Evolutionary conservation across 1,284 basidiomycete species (phyloP), one percentile per base, ranked within the genome.

Genomic region (Coriolopsis trogii): DNA sequence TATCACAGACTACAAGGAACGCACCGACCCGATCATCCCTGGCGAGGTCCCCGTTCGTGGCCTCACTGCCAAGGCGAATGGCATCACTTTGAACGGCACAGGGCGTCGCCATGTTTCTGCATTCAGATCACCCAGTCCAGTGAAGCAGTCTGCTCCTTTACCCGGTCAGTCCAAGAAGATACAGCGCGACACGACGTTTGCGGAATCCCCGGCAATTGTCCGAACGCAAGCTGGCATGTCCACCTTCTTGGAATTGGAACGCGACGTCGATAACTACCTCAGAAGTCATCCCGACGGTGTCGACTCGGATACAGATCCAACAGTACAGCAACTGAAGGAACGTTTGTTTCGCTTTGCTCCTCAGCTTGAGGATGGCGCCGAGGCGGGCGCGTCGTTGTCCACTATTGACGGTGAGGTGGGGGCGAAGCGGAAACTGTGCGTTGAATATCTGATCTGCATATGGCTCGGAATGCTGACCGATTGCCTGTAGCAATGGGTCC

Each of bases 1-100:
- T 64, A 86, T 98, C 58, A 91, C 89, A 2, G 96, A 98, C 69
- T 84, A 86, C 57, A 89, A 87, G 64, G 93, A 96, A 59, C 81
- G 87, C 45, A 73, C 74, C 6, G 87, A 87, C 61, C 87, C 85
- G 16, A 66, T 65, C 55, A 84, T 84, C 41, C 84, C 84, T 25
- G 63, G 73, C 39, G 73, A 81, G 55, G 71, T 82, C n/a, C 72
- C 73, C 51, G 53, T 55, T 4, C 58, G 60, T 16, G 54, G 59
- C 13, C 51, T 59, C 33, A 59, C 62, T 0, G 61, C 68, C 12
- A 66, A 63, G 46, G 29, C 67, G 23, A 74, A 73, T 42, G 72
- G 71, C n/a, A 61, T 60, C 10, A 53, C 60, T 2, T 24, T 68
- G 29, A 73, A 73, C 40, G 70, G 71, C 3, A 56, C 56, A 46